Percentiles rank a stretch among this genome's conserved stretches.
Conservation (phyloP, 495 filamentous ascomycete species). For the Cenococcum geophilum region DNA sequence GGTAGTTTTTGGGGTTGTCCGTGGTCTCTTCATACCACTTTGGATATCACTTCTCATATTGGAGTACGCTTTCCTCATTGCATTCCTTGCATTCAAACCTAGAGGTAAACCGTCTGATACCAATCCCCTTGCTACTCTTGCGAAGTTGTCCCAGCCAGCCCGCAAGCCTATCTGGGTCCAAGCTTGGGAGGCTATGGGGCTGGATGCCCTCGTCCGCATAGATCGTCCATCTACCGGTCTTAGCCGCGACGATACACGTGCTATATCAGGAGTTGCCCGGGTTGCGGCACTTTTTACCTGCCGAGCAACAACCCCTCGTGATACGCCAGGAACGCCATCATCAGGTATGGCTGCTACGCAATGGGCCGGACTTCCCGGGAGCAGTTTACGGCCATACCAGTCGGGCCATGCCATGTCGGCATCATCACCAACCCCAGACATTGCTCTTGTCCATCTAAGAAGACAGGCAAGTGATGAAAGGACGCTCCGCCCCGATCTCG, state of each 20-base stretch:
- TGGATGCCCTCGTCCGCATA: neutral
- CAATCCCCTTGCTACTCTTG: neutral
- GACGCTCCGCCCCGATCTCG: neutral
- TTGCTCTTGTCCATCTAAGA: neutral
- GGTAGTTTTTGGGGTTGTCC: neutral
- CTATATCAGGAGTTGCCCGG: neutral
- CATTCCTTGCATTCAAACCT: neutral
- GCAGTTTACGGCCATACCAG: neutral
- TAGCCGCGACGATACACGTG: neutral
- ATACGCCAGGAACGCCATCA: neutral
- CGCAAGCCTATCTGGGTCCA: neutral
- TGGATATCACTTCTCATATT: neutral
- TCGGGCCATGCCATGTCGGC: neutral
- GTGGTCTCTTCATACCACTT: neutral
- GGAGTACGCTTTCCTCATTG: neutral
- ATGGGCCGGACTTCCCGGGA: neutral
- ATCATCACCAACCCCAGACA: neutral
- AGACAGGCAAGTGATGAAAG: neutral
- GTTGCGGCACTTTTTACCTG: neutral
- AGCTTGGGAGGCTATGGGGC: neutral
- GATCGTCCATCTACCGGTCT: neutral
- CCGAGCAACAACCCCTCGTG: neutral
- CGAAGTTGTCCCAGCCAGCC: neutral
- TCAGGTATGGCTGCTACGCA: neutral
- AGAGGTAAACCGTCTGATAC: neutral